Evolutionary conservation across 1,284 basidiomycete genomes (phyloP), one percentile per base, ranked within the genome.

Genomic region (Moesziomyces aphidis): DNA sequence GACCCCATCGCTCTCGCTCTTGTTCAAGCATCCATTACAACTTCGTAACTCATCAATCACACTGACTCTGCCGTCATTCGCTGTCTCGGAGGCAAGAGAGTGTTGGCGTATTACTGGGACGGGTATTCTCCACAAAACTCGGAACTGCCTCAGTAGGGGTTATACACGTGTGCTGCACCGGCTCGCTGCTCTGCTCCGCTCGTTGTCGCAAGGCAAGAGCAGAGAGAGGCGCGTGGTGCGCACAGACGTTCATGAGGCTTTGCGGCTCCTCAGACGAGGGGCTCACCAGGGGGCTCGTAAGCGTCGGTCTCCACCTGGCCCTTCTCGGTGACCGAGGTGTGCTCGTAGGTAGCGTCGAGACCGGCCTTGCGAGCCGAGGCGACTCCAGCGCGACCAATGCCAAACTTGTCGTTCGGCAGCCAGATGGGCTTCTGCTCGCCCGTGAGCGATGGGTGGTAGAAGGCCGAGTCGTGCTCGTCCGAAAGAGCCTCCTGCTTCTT

Each of bases 381-480:
- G 55, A 74, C 77, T 46, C 74, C 74, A 13, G 79, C 71, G 46
- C 71, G 69, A 23, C 82, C 82, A 19, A 84, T 78, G 43, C 82
- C 83, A 26, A 74, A 77, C 54, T 71, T 63, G 76, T 84, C 83
- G 64, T 83, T 78, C 57, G 83, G 81, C 55, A 83, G 61, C 83
- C 83, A 84, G 59, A 83, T 72, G 28, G 74, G 68, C 49, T 75
- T 63, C 70, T 83, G 82, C 61, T 73, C 67, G 36, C 78, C 77
- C 22, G 67, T 79, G 45, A 78, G 63, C 24, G 82, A 69, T 3
- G 82, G 82, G 61, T 82, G 75, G 55, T 65, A 57, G 66, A 83
- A 84, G 17, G 80, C 73, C 50, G 63, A 67, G 28, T 75, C 65
- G 22, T 64, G 63, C 54, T 76, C 66, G 31, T 49, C 48, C 24